Percentiles rank a stretch among this genome's conserved stretches.
Conservation (phyloP, 1,284 basidiomycete species). For the Rhodotorula sp. region DNA sequence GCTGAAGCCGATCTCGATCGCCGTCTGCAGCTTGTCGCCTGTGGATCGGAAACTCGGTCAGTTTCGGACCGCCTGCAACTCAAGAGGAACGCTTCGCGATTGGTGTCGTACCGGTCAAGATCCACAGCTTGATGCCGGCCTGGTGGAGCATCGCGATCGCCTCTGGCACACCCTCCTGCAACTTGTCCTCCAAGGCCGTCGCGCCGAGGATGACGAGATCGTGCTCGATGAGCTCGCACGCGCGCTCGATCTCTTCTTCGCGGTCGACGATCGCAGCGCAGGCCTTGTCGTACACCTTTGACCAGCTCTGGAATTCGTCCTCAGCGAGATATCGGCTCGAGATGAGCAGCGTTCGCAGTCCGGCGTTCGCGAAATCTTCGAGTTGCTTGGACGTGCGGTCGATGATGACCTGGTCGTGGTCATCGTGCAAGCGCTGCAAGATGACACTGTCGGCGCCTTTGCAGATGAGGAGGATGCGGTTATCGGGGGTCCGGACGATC, state of each 20-base stretch:
- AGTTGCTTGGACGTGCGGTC: constrained; percentile 77
- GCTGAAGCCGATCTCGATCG: constrained; percentile 91
- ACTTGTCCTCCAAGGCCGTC: constrained; percentile 92
- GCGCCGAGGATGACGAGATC: constrained; percentile 81
- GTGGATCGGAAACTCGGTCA: constrained; percentile 24
- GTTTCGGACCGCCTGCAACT: background rate
- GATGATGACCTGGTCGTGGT: constrained; percentile 73
- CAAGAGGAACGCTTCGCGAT: background rate
- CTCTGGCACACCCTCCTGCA: constrained; percentile 95
- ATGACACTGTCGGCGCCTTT: constrained; percentile 98
- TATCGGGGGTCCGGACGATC: constrained; percentile 77
- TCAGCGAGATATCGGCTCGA: constrained; percentile 76
- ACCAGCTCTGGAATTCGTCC: constrained; percentile 81
- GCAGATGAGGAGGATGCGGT: constrained; percentile 77
- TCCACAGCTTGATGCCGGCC: constrained; percentile 97
- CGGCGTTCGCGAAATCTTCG: constrained; percentile 89
- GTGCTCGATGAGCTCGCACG: constrained; percentile 78
- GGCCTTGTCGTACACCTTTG: constrained; percentile 76
- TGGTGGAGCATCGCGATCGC: constrained; percentile 87
- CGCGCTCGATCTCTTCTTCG: constrained; percentile 86
- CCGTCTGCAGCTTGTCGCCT: constrained; percentile 96
- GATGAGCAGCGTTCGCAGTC: constrained; percentile 86
- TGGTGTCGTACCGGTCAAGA: constrained; percentile 67
- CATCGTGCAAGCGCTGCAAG: constrained; percentile 69
- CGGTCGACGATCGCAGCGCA: constrained; percentile 70